Percentiles rank a stretch among this genome's conserved stretches.
Evolutionary conservation across 2,329 filamentous ascomycete genomes (phyloP).

Genomic region (Aschersonia sp.): DNA sequence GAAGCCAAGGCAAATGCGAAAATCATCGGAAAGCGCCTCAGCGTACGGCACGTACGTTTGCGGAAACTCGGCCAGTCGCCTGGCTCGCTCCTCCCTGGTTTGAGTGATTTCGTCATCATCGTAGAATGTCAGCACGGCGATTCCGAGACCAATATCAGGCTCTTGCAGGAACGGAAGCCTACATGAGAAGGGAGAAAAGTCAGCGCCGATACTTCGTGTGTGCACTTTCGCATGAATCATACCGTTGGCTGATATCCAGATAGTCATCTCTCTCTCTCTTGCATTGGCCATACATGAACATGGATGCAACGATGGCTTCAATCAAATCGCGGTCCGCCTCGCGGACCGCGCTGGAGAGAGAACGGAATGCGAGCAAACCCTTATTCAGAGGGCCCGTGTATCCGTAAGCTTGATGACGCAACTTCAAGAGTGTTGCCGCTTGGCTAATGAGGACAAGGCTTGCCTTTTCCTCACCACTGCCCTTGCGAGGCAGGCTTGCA

Average conservation of each 20-base stretch:
- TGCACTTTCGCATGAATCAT: conserved; percentile 9
- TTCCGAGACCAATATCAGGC: conserved; percentile 61
- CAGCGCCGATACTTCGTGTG: background rate
- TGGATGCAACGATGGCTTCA: conserved; percentile 65
- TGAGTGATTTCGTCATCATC: conserved; percentile 53
- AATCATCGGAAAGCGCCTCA: conserved; percentile 42
- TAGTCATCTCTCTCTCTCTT: conserved; percentile 54
- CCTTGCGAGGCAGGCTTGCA: conserved; percentile 39
- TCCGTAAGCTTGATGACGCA: conserved; percentile 72
- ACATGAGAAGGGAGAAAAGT: no score
- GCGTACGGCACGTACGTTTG: conserved; percentile 42
- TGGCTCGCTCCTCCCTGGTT: conserved; percentile 28
- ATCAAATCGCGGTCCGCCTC: conserved; percentile 68
- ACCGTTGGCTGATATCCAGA: conserved; percentile 59
- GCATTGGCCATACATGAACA: conserved; percentile 71
- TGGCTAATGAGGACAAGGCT: conserved; percentile 75
- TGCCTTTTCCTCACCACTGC: conserved; percentile 57
- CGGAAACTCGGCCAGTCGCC: conserved; percentile 35
- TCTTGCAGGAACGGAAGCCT: conserved; percentile 55
- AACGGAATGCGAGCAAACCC: conserved; percentile 75
- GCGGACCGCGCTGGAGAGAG: conserved; percentile 66
- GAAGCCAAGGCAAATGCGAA: conserved; percentile 41
- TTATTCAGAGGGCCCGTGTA: conserved; percentile 92
- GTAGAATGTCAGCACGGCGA: conserved; percentile 67
- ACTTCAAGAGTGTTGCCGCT: conserved; percentile 66